phyloP scores from a whole-genome alignment of 2,329 filamentous ascomycete genomes.

The Penicillium sp. region DNA sequence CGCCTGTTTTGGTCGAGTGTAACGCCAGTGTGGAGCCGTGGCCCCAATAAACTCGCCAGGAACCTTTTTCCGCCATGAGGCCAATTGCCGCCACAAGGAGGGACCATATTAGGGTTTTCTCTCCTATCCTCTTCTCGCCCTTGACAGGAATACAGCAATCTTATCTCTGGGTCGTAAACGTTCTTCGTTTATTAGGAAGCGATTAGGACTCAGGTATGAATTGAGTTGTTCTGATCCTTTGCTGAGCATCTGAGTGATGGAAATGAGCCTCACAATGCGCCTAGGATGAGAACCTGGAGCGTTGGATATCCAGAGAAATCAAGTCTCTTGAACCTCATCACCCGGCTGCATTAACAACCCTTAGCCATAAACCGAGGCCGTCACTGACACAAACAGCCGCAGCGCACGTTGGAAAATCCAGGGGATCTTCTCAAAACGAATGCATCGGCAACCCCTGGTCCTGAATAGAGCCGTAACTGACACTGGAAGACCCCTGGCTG shows the following conservation, averaged over 20 bases:
- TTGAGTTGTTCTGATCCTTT: not conserved
- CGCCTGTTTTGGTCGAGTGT: not conserved
- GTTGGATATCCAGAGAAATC: not conserved
- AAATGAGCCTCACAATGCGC: not conserved
- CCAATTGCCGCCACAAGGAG: constrained; percentile 21
- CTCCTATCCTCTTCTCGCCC: constrained; percentile 8
- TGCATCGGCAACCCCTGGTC: not conserved
- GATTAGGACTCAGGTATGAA: not conserved
- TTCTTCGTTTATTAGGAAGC: not conserved
- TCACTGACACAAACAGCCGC: not conserved
- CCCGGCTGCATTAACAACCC: not conserved
- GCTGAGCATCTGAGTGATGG: not conserved
- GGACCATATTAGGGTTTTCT: constrained; percentile 6
- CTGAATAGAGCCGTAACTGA: not conserved
- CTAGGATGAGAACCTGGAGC: not conserved
- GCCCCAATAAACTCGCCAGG: constrained; percentile 23
- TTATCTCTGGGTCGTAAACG: not conserved
- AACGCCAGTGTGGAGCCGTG: constrained; percentile 13
- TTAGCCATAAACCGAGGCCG: not conserved
- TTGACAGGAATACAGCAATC: not conserved
- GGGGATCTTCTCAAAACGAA: not conserved
- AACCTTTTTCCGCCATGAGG: constrained; percentile 20
- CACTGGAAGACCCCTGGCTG: not conserved
- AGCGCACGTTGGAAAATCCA: not conserved
- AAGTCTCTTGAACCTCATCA: not conserved